A percentile compares a stretch with the other conserved stretches of the same genome.
These are phyloP conservation scores for Hypoxylon perforatum DNA, from an alignment of 495 filamentous ascomycete species.

Conservation along the genomic window DNA sequence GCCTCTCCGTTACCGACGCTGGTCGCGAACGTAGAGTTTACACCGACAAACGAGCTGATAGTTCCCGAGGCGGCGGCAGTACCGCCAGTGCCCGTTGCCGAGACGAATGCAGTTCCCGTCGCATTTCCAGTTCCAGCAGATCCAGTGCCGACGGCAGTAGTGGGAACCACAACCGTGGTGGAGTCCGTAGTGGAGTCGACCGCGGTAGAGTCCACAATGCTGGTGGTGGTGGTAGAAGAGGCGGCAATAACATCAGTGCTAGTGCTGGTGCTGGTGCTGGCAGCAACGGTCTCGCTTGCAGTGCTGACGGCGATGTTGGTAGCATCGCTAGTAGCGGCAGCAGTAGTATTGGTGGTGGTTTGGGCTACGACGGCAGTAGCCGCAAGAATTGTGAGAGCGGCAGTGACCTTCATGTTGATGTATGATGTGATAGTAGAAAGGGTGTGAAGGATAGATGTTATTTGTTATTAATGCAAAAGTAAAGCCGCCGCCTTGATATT, in stretches of 20 bases:
- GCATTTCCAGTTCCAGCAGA: slow-evolving; percentile 8
- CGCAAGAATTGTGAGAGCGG: slow-evolving; percentile 27
- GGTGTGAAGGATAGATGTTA: neutral
- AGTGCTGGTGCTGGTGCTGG: slow-evolving; percentile 7
- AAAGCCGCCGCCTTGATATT: neutral
- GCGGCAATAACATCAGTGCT: neutral
- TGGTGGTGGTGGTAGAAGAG: neutral
- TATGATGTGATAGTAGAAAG: neutral
- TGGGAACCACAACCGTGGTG: neutral
- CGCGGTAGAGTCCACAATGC: slow-evolving; percentile 9
- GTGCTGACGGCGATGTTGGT: slow-evolving; percentile 3
- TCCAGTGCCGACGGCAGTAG: neutral
- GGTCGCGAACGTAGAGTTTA: slow-evolving; percentile 25
- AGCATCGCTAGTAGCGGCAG: neutral
- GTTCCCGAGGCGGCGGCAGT: slow-evolving; percentile 19
- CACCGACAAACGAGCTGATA: slow-evolving; percentile 6
- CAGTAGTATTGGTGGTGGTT: slow-evolving; percentile 6
- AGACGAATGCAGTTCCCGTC: slow-evolving; percentile 6
- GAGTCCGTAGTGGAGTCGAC: slow-evolving; percentile 1
- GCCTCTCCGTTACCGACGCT: slow-evolving; percentile 21
- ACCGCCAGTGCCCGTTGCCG: slow-evolving; percentile 4
- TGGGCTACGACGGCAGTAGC: slow-evolving; percentile 40
- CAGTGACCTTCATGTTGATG: slow-evolving; percentile 27
- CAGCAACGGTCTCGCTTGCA: neutral
- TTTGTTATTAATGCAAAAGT: slow-evolving; percentile 2